Evolutionary conservation across 2,329 filamentous ascomycete genomes (phyloP).

Genomic region (Massarina eburnea): DNA sequence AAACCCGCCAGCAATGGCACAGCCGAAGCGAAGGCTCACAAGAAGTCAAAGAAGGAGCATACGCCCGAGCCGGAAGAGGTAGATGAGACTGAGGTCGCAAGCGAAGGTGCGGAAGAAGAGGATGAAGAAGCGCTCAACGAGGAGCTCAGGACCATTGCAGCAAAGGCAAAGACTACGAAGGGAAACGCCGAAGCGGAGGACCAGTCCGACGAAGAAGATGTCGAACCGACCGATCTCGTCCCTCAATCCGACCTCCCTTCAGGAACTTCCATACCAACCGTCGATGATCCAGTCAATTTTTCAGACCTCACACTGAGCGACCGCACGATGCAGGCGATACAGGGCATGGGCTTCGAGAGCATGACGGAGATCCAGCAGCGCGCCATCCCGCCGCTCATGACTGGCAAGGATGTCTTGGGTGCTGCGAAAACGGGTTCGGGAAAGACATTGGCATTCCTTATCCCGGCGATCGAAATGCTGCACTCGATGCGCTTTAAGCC

Average conservation of each 20-base stretch:
- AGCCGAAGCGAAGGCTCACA: conserved; percentile 39
- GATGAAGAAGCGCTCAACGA: conserved; percentile 39
- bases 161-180: conserved; percentile 27
- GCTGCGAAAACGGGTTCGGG: conserved; percentile 95
- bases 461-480: conserved; percentile 92
- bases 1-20: conserved; percentile 38
- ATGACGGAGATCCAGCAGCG: conserved; percentile 95
- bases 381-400: conserved; percentile 83
- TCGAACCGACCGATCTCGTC: conserved; percentile 30
- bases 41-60: conserved; percentile 46
- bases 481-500: conserved; percentile 90
- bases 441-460: conserved; percentile 93
- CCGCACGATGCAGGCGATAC: conserved; percentile 83
- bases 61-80: conserved; percentile 32
- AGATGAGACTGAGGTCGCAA: conserved; percentile 17
- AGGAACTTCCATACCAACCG: conserved; percentile 58
- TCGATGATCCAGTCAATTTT: conserved; percentile 71
- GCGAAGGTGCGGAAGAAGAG: conserved; percentile 32
- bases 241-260: conserved; percentile 55
- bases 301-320: conserved; percentile 81
- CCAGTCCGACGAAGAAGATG: conserved; percentile 26
- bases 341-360: conserved; percentile 88
- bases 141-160: conserved; percentile 36
- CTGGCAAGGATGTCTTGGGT: conserved; percentile 88
- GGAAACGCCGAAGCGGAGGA: conserved; percentile 27